Evolutionary conservation across 23 red algal genomes (phyloP), one percentile per base, ranked within the genome.

Genomic region (Agarophyton chilense): DNA sequence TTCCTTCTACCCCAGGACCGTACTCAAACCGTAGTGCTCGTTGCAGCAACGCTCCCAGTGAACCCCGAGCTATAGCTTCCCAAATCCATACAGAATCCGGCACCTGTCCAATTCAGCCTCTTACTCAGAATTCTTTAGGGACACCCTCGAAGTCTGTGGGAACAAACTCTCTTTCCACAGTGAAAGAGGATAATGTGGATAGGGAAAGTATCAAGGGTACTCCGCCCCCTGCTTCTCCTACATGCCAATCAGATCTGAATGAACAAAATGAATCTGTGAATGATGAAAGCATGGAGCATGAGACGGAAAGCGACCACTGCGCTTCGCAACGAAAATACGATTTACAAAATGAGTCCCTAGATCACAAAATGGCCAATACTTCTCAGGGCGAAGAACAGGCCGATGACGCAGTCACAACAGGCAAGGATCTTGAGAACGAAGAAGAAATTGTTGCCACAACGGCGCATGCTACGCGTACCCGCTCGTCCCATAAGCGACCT

Each of bases 371-470:
- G 68, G 4, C 36, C 25, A 28, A 24, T 74, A 25, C 68, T 24
- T 24, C 68, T 16, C 32, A 14, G 41, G 21, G 25, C 1, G 41
- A 74, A 39, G 40, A 40, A 11, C 68, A 12, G 4, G 68, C 43
- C 25, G 68, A 74, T 9, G 68, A 38, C 29, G 68, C 68, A 0
- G 40, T 74, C 24, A 49, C 47, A 17, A 32, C 68, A 47, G 41
- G 68, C n/a, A 49, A 46, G 7, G 68, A 74, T 49, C 18, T 49
- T 74, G 68, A 47, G 21, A 6, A 74, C 8, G 68, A 24, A 12
- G 68, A 74, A 47, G 65, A 72, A 72, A 43, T 72, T 47, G 43
- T 74, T 47, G 68, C 68, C 43, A 74, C 40, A 25, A 74, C 68
- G 29, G 68, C 68, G 1, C 68, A 74, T 74, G 68, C 68, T 4